These are phyloP conservation scores for Geranium rotundifolium DNA, from an alignment of 345 rosid species.

Conservation along the genomic window DNA sequence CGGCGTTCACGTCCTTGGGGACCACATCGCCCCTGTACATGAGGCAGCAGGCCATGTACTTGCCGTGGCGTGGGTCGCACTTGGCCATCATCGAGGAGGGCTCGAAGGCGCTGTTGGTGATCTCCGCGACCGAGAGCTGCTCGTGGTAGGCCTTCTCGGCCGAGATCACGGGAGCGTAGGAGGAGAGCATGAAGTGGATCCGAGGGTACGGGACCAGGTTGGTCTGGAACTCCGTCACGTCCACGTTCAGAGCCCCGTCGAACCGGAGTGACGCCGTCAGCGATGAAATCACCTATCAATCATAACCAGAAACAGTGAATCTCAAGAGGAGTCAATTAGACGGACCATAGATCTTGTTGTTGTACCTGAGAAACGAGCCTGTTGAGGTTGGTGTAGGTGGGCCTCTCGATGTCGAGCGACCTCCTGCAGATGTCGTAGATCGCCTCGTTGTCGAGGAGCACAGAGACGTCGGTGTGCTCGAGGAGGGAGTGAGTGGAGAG, in stretches of 20 bases:
- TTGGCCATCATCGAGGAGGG: slow-evolving; percentile 88
- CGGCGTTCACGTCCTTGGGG: slow-evolving; percentile 73
- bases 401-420: slow-evolving; percentile 70
- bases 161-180: slow-evolving; percentile 70
- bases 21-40: slow-evolving; percentile 80
- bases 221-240: slow-evolving; percentile 67
- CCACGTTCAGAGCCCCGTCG: slow-evolving; percentile 79
- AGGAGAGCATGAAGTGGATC: slow-evolving; percentile 79
- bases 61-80: slow-evolving; percentile 75
- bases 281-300: slow-evolving; percentile 43
- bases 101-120: slow-evolving; percentile 64
- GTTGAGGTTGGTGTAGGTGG: slow-evolving; percentile 63
- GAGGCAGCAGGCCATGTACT: slow-evolving; percentile 21
- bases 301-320: too few relatives aligned
- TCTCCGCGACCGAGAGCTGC: slow-evolving; percentile 66
- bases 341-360: background rate
- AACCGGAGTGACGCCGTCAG: slow-evolving; percentile 67
- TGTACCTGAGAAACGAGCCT: slow-evolving; percentile 58
- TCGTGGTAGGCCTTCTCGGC: slow-evolving; percentile 22
- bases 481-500: slow-evolving; percentile 77
- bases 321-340: background rate
- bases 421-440: slow-evolving; percentile 5
- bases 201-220: slow-evolving; percentile 79
- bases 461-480: slow-evolving; percentile 70
- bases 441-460: slow-evolving; percentile 16